Evolutionary conservation across 441 rosid species (phyloP), one percentile per base, ranked within the genome.

Genomic region (Pelargonium myrrhifolium): DNA sequence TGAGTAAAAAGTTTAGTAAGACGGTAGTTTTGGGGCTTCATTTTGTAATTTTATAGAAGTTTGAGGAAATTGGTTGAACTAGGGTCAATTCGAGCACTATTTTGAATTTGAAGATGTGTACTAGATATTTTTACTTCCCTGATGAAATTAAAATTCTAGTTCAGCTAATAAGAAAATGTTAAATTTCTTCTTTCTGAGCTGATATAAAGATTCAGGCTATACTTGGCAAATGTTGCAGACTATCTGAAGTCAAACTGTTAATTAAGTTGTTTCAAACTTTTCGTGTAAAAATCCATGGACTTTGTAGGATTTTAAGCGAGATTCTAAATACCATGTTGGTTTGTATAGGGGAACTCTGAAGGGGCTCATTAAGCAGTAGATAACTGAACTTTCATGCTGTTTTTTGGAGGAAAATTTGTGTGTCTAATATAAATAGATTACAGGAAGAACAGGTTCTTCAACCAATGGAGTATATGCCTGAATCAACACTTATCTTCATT

Each of bases 71-170:
- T 47, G 68, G 62, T 66, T 77, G 75, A 61, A 62, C 76, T 80
- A 79, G 82, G 85, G 76, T 31, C 14, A 26, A n/a, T 71, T 81
- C 55, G 20, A 64, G 66, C 35, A 28, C 7, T 7, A 20, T 17
- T 31, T 63, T 17, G 10, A 2, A 4, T 11, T 7, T 17, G 61
- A 8, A 8, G 22, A 2, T 17, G 20, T 53, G 60, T n/a, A 24
- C 2, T 24, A 24, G 58, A 51, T n/a, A 51, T 51, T 5, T 15
- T 6, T 51, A 51, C 22, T 51, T 51, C 21, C 6, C 28, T 24
- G 28, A 24, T 51, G 58, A 51, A 6, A 15, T 51, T 55, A 20
- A 55, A 22, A 55, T 55, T 17, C 24, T 6, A 55, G 61, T 22
- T 58, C 14, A 58, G 31, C 17, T 3, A 58, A 20, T 31, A 31